These are phyloP conservation scores for Oemleria cerasiformis DNA, from an alignment of 306 rosid genomes.

Conservation along the genomic window DNA sequence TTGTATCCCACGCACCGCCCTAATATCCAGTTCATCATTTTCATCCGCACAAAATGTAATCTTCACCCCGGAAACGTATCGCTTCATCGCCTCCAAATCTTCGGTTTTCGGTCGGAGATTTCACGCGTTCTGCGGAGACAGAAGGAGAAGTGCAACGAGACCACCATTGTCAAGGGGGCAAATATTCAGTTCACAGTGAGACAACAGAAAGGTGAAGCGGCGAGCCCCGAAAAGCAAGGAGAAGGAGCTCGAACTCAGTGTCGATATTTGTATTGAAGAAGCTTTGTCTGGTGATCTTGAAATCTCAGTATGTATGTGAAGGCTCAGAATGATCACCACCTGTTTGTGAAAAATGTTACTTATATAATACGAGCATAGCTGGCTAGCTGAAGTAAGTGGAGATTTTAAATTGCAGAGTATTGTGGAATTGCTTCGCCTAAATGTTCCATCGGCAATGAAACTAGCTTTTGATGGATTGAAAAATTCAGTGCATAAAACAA, in stretches of 20 bases:
- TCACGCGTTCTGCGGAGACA: conserved; percentile 26
- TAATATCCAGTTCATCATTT: conserved; percentile 5
- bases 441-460: conserved; percentile 77
- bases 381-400: not conserved
- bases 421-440: conserved; percentile 72
- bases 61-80: conserved; percentile 6
- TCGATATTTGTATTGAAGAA: conserved; percentile 65
- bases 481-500: conserved; percentile 57
- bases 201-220: conserved; percentile 51
- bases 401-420: conserved; percentile 45
- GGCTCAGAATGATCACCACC: not conserved
- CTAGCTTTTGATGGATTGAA: conserved; percentile 65
- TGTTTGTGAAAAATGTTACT: not conserved
- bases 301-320: conserved; percentile 43
- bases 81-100: conserved; percentile 17
- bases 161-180: conserved; percentile 18
- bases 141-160: conserved; percentile 7
- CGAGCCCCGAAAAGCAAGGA: conserved; percentile 40
- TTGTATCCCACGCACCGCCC: conserved; percentile 37
- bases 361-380: not conserved
- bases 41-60: conserved; percentile 17
- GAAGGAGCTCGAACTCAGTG: conserved; percentile 63
- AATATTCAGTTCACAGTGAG: conserved; percentile 43
- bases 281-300: conserved; percentile 72
- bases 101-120: conserved; percentile 34